Evolutionary conservation across 2,329 filamentous ascomycete species (phyloP).

Genomic region (Periglandula ipomoeae): DNA sequence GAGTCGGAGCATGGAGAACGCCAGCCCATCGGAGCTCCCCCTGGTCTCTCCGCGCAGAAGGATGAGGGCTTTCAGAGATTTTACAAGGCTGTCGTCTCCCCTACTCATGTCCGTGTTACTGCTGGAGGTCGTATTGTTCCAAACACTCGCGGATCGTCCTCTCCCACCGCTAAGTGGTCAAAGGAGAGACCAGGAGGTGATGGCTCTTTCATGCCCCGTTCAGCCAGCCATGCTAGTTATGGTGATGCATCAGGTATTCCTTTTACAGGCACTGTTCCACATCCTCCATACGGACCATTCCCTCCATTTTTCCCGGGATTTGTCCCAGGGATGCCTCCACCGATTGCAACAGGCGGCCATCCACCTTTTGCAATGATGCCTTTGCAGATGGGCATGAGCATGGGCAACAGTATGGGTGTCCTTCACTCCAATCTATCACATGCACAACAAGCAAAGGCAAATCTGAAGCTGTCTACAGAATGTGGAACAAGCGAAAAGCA

Average conservation of each 20-base stretch:
- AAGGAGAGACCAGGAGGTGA: constrained; percentile 29
- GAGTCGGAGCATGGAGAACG: constrained; percentile 31
- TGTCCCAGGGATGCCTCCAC: constrained; percentile 19
- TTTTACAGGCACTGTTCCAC: constrained; percentile 12
- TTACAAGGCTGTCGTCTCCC: constrained; percentile 59
- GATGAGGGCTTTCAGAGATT: constrained; percentile 59
- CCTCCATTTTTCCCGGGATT: constrained; percentile 24
- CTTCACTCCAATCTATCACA: constrained; percentile 17
- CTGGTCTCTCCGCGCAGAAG: constrained; percentile 43
- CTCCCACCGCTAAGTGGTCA: constrained; percentile 41
- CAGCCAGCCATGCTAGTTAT: constrained; percentile 11
- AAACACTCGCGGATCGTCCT: constrained; percentile 46
- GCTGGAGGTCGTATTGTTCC: constrained; percentile 59
- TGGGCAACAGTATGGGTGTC: constrained; percentile 20
- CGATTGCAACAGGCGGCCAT: constrained; percentile 21
- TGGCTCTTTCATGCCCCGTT: constrained; percentile 10
- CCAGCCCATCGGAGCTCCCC: constrained; percentile 45
- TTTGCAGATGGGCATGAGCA: constrained; percentile 29
- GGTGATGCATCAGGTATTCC: constrained; percentile 7
- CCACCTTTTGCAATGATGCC: constrained; percentile 29
- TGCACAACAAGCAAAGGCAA: constrained; percentile 10
- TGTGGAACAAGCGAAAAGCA: constrained; percentile 18
- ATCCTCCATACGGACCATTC: constrained; percentile 20
- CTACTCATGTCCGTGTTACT: constrained; percentile 57
- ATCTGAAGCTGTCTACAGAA: constrained; percentile 14